These are phyloP conservation scores for Colletotrichum karsti DNA, from an alignment of 2,329 filamentous ascomycete genomes.

Conservation along the genomic window DNA sequence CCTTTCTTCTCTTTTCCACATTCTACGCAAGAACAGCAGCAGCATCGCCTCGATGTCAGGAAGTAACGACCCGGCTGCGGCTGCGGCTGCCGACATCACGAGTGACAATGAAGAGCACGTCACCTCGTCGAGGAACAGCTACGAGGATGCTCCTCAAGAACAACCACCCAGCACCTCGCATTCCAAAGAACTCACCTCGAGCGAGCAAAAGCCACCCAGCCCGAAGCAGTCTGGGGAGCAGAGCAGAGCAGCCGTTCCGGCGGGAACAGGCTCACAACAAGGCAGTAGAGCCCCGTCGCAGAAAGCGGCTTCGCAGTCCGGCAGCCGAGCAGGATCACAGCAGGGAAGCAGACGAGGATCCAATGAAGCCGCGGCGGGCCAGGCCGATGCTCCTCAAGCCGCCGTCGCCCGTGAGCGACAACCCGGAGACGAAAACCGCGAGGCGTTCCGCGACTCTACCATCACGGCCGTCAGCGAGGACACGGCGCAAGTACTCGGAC, in stretches of 20 bases:
- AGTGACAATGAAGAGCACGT: constrained; percentile 16
- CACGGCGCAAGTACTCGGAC: constrained; percentile 18
- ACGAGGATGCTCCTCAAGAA: constrained; percentile 25
- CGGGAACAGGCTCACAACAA: neutral
- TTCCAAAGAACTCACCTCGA: constrained; percentile 5
- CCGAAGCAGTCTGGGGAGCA: constrained; percentile 2
- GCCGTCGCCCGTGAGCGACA: constrained; percentile 3
- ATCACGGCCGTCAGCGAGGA: constrained; percentile 25
- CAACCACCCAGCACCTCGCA: neutral
- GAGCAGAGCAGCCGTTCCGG: constrained; percentile 4
- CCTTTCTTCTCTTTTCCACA: neutral
- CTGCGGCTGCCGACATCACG: neutral
- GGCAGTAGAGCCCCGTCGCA: neutral
- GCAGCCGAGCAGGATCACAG: constrained; percentile 11
- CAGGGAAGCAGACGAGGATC: constrained; percentile 16
- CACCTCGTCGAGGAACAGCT: constrained; percentile 23
- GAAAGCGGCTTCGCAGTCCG: neutral
- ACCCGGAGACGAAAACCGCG: constrained; percentile 22
- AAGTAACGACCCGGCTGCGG: constrained; percentile 9
- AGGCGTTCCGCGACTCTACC: constrained; percentile 22
- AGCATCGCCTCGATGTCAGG: constrained; percentile 7
- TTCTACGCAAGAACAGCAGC: neutral
- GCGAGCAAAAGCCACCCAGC: neutral
- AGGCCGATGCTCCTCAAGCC: constrained; percentile 11
- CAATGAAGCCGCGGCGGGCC: constrained; percentile 3